Base-by-base conservation (phyloP, 2,329 filamentous ascomycete genomes). In the Phoma sp. region DNA sequence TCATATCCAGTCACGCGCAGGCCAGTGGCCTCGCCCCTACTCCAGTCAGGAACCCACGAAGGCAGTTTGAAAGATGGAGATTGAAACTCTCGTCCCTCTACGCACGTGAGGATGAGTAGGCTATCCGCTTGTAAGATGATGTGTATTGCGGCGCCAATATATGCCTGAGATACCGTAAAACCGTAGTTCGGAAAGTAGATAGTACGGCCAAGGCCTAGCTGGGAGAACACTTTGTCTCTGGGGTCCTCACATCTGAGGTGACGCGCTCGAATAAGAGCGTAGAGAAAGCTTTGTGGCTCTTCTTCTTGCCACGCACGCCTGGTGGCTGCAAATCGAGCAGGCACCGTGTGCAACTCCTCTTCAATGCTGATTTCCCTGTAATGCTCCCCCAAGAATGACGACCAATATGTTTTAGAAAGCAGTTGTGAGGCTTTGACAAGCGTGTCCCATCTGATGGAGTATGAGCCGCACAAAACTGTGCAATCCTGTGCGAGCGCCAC, bases 1-100 rank as follows among this genome's bases (percentile, higher is more conserved):
- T 22, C 25, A 36, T 61, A 64, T 1, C 61, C 63, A 9, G 55
- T 60, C 4, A 61, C 29, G 9, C 63, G 49, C 13, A 63, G 54
- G 0, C 59, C 56, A 2, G 56, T 25, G 13, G 35, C 36, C 22
- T 53, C 39, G 3, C 45, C 48, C 14, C 49, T 32, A 24, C 43
- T 55, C 61, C 61, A 67, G 40, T 65, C 61, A 2, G 64, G 58
- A 3, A 63, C 62, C 61, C 58, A 67, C 3, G 62, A 66, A 9
- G 59, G 61, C 11, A 67, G 35, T 6, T 30, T 30, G 8, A 35
- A 29, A 7, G 57, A 29, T 9, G 14, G 18, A 4, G 36, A 37
- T 18, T 61, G 62, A 14, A 62, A 63, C 2, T 58, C 50, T 13
- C 55, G 35, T 32, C 60, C 59, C 40, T 67, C 61, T 7, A 60